Evolutionary conservation across 352 stramenopile genomes (phyloP), one percentile per base, ranked within the genome.

Genomic region (Globisporangium camurandrum): DNA sequence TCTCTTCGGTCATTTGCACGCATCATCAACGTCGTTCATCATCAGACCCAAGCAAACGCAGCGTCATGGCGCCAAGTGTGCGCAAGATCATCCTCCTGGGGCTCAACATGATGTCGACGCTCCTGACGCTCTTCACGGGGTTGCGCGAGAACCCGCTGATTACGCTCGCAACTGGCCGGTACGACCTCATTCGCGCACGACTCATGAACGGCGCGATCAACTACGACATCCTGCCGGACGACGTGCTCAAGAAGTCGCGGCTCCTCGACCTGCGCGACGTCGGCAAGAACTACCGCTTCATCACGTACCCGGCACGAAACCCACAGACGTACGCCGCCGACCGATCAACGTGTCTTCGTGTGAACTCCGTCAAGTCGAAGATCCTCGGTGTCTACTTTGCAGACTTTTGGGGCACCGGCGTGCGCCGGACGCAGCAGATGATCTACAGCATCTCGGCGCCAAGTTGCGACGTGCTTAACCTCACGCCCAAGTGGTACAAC

Each of bases 101-200:
- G 69, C 98, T 99, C 64, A 95, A 67, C 38, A 4, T 63, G 12
- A 43, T 51, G 16, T 62, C 50, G 6, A 70, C 62, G 20, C 3
- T 57, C 22, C 50, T 71, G 28, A 65, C 62, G 39, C 52, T 71
- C 22, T 48, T 71, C 37, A 67, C 62, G 2, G 55, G 62, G 1
- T 30, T 71, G 4, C 55, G 53, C 28, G 63, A 71, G 36, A 71
- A 68, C 52, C 54, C 59, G 11, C 4, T 68, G 9, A 6, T 68
- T 12, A 46, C 49, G 24, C 38, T 56, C 19, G 16, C 57, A 17
- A 62, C 46, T 1, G 56, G 49, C 19, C 48, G 49, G 40, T 68
- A 55, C 46, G 50, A 48, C 7, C 42, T 49, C 28, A 40, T 67
- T 4, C 63, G 56, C 14, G 37, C 51, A 33, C 51, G 50, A n/a